Percentiles rank a stretch among this genome's conserved stretches.
Conservation (phyloP, 2,329 filamentous ascomycete species). For the Diatrype stigma region DNA sequence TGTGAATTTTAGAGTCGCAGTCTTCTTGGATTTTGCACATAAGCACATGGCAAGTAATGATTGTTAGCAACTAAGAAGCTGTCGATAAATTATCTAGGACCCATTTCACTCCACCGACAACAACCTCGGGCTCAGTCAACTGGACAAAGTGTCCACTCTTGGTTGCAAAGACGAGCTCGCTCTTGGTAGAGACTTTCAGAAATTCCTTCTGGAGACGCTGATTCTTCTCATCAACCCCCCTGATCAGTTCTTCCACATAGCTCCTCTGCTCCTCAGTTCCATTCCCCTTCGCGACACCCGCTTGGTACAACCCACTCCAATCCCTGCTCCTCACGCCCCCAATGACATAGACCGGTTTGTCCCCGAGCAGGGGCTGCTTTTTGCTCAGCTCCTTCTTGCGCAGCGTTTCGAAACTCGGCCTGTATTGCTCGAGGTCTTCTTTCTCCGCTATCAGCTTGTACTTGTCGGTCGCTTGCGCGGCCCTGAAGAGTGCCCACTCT, state of each 20-base stretch:
- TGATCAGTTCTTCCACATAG: slow-evolving; percentile 10
- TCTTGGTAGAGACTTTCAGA: slow-evolving; percentile 11
- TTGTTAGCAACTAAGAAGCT: background rate
- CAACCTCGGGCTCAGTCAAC: slow-evolving; percentile 29
- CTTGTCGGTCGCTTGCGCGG: slow-evolving; percentile 13
- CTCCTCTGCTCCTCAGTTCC: slow-evolving; percentile 24
- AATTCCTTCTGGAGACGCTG: background rate
- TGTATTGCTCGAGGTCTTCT: background rate
- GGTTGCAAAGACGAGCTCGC: slow-evolving; percentile 22
- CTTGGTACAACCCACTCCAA: slow-evolving; percentile 26
- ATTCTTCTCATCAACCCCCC: slow-evolving; percentile 13
- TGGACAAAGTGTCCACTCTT: slow-evolving; percentile 33
- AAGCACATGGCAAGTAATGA: background rate
- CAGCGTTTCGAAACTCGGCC: slow-evolving; percentile 21
- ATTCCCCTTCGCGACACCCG: slow-evolving; percentile 27
- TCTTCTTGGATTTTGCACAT: background rate
- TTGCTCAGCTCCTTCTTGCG: slow-evolving; percentile 22
- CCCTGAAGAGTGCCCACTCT: slow-evolving; percentile 2
- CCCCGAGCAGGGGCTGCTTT: slow-evolving; percentile 20
- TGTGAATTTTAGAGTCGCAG: background rate
- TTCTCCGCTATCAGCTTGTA: background rate
- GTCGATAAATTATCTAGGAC: slow-evolving; percentile 15
- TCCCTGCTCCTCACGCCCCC: slow-evolving; percentile 23
- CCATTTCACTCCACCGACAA: slow-evolving; percentile 31
- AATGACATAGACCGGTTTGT: slow-evolving; percentile 16